A percentile compares a stretch with the other conserved stretches of the same genome.
These are phyloP conservation scores for Prototheca wickerhamii DNA, from an alignment of 163 green algal species.

Conservation along the genomic window DNA sequence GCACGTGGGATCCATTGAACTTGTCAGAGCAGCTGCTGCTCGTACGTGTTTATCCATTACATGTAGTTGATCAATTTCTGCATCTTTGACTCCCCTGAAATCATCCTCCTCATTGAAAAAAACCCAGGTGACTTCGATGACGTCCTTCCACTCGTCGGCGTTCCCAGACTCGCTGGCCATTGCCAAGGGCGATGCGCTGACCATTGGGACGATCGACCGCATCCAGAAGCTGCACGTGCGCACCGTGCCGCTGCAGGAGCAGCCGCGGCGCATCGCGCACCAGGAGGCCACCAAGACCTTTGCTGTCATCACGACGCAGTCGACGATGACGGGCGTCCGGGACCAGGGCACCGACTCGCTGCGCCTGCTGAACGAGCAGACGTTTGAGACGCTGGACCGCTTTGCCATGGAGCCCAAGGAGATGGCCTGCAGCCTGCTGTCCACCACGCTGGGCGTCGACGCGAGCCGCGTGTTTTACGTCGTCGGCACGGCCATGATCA, in stretches of 20 bases:
- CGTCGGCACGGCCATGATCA: constrained; percentile 74
- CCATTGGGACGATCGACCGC: constrained; percentile 76
- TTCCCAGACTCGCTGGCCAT: constrained; percentile 78
- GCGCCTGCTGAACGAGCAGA: constrained; percentile 77
- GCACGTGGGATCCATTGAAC: too few species aligned
- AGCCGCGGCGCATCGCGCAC: constrained; percentile 84
- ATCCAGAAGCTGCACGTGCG: constrained; percentile 98
- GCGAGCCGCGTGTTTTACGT: constrained; percentile 49
- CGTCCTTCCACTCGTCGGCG: constrained; percentile 58
- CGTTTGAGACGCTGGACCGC: constrained; percentile 73
- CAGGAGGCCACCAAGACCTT: constrained; percentile 48
- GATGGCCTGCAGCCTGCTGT: constrained; percentile 47
- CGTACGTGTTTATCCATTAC: too few species aligned
- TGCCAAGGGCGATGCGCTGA: constrained; percentile 63
- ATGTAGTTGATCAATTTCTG: background rate
- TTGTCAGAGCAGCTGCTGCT: too few species aligned
- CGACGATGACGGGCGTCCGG: constrained; percentile 11
- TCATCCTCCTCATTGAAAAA: background rate
- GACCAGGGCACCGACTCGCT: constrained; percentile 37
- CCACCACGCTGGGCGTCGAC: background rate
- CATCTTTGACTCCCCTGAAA: background rate
- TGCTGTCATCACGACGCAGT: constrained; percentile 16
- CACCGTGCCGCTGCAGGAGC: constrained; percentile 79
- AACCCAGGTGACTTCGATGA: constrained; percentile 67
- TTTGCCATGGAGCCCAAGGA: constrained; percentile 62